Evolutionary conservation across 2,329 filamentous ascomycete genomes (phyloP), one percentile per base, ranked within the genome.

Genomic region (Penicillium sp.): DNA sequence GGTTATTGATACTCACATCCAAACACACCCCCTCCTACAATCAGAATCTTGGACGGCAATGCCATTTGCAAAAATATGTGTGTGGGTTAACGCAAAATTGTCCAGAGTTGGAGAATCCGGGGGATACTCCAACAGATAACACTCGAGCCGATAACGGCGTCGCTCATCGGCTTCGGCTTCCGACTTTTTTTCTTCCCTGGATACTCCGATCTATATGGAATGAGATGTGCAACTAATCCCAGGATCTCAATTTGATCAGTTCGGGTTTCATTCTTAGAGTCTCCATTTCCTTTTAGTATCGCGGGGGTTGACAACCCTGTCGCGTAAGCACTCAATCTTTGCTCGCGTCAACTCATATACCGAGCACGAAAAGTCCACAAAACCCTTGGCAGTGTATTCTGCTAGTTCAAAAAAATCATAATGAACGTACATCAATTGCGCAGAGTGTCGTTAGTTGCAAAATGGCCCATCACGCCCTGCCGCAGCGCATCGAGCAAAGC

Each of bases 11-110:
- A 75, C 73, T 69, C 62, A 77, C 75, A 64, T 64, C 75, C 75
- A 51, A 77, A 76, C 53, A 77, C 74, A 35, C 75, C 75, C 57
- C 73, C 74, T 50, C 75, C 75, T 4, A 77, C 73, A 42, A 77
- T 75, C 30, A 77, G 61, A 48, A 76, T 74, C 11, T 68, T 73
- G 5, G 67, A 47, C 9, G 74, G 74, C 40, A 75, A 59, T 30
- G 65, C 56, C 66, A 71, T 72, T 41, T 50, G 26, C 17, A 35
- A 31, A 33, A 46, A n/a, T 22, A 17, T 44, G 16, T 26, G 49
- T 31, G 37, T 47, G 42, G 9, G 38, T 17, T 17, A 42, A 36
- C 25, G 9, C 5, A 26, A 41, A 33, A 42, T 22, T 22, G 16
- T 11, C 37, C 8, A 7, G 11, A 50, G 10, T 59, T 53, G 43